Evolutionary conservation across 192 early-diverging fungal species (phyloP).

Genomic region (Helicostylum pulchrum): DNA sequence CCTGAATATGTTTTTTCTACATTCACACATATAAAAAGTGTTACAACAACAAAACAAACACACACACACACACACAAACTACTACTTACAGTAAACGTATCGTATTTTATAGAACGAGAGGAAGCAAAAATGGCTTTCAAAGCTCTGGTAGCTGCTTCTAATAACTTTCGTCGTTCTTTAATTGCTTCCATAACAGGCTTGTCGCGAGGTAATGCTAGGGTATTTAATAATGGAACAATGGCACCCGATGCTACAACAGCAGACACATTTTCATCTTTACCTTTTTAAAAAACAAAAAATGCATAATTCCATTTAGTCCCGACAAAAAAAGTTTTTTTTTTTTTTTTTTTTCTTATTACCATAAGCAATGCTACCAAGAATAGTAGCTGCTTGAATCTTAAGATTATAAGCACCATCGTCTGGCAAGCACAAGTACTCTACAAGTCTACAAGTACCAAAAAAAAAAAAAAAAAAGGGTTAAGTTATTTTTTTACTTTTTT

Average conservation of each 20-base stretch:
- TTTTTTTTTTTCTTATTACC: constrained; percentile 36
- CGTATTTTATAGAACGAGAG: constrained; percentile 47
- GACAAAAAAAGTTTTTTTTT: neutral
- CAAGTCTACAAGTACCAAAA: constrained; percentile 58
- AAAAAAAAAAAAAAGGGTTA: neutral
- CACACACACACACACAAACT: too few relatives aligned
- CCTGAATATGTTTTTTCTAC: constrained; percentile 43
- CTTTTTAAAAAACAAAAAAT: constrained; percentile 29
- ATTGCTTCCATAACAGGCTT: constrained; percentile 16
- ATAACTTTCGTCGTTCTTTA: constrained; percentile 42
- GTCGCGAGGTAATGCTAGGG: constrained; percentile 26
- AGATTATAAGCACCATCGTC: constrained; percentile 38
- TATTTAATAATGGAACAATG: constrained; percentile 51
- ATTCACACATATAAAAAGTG: neutral
- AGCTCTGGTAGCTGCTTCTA: constrained; percentile 67
- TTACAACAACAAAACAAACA: neutral
- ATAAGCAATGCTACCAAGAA: constrained; percentile 68
- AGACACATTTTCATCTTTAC: constrained; percentile 59
- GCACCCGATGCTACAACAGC: constrained; percentile 57
- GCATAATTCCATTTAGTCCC: neutral
- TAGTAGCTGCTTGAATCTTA: constrained; percentile 61
- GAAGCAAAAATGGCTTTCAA: constrained; percentile 63
- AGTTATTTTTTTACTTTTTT: neutral
- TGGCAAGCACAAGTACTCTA: constrained; percentile 47
- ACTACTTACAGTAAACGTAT: constrained; percentile 50